Percentiles rank a stretch among this genome's conserved stretches.
Evolutionary conservation across 2,329 filamentous ascomycete species (phyloP).

Genomic region (Penicillium sp.): DNA sequence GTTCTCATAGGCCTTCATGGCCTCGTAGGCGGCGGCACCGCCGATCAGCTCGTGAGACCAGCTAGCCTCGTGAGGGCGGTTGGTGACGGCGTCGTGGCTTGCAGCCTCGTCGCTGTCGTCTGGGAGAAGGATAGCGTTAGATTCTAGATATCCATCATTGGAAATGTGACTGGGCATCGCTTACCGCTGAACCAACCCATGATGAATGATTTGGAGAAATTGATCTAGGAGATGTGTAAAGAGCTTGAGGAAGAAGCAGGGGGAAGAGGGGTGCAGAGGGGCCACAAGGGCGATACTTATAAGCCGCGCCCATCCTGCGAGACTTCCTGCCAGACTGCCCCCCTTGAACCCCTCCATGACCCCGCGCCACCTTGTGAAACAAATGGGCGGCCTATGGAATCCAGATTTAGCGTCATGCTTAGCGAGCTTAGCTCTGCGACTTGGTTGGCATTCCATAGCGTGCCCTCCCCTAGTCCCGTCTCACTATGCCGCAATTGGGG

Average conservation of each 20-base stretch:
- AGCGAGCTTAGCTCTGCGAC: conserved; percentile 2
- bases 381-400: not conserved
- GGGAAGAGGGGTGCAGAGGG: conserved; percentile 1
- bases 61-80: conserved; percentile 54
- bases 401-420: conserved; percentile 2
- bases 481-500: conserved; percentile 2
- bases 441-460: not conserved
- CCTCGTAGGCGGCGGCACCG: conserved; percentile 73
- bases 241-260: conserved; percentile 7
- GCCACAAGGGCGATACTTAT: conserved; percentile 1
- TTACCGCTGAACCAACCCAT: conserved; percentile 28
- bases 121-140: conserved; percentile 3
- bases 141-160: conserved; percentile 33
- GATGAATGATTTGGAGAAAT: conserved; percentile 12
- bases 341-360: conserved; percentile 6
- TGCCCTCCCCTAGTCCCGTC: not conserved
- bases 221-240: not conserved
- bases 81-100: conserved; percentile 36
- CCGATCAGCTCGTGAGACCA: conserved; percentile 72
- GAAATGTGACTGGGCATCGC: not conserved
- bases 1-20: conserved; percentile 76
- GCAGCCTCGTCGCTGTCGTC: conserved; percentile 50
- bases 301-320: too few relatives aligned
- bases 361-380: conserved; percentile 6
- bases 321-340: too few relatives aligned